Base-by-base conservation (phyloP, 345 rosid genomes). In the Hibiscus trionum region DNA sequence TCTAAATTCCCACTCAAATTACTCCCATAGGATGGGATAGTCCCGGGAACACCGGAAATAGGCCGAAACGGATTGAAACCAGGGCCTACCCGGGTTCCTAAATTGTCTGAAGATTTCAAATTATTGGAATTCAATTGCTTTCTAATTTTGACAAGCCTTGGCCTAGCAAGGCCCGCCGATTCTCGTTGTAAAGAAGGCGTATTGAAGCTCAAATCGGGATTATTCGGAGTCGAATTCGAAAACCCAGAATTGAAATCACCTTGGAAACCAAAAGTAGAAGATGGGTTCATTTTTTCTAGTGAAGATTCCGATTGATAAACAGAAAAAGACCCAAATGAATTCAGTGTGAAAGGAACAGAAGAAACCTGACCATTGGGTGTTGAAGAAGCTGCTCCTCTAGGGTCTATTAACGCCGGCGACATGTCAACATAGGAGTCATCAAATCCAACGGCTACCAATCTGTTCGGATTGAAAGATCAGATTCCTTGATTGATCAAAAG, bases 41-140 rank as follows among this genome's bases (percentile, higher is more conserved):
- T 0, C 3, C 47, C 47, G 47, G 47, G 14, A 44, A 44, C 47
- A 44, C 64, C 55, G 12, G 78, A 49, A 31, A 75, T 78, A n/a
- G 69, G 73, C 53, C 58, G 72, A 75, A 90, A 94, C 8, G 91
- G 90, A 67, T 94, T 91, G 53, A 77, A 85, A 66, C 90, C 87
- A 35, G 80, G 75, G 26, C 65, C 86, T 1, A 63, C 76, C 67
- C 71, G 64, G 29, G 79, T 64, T 62, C 76, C 91, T 3, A 83
- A 77, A 49, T 74, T 65, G 63, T 52, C 72, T 0, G 78, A 7
- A 0, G 81, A 68, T 53, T 79, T 82, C 55, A 75, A 68, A 71
- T 66, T 78, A 59, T 76, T 82, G 37, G 86, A 71, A 80, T 76
- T 82, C 4, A 81, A 81, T 64, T 85, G 91, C 74, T 70, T 82